phyloP scores from a whole-genome alignment of 768 basidiomycete species.

The Floccularia luteovirens region DNA sequence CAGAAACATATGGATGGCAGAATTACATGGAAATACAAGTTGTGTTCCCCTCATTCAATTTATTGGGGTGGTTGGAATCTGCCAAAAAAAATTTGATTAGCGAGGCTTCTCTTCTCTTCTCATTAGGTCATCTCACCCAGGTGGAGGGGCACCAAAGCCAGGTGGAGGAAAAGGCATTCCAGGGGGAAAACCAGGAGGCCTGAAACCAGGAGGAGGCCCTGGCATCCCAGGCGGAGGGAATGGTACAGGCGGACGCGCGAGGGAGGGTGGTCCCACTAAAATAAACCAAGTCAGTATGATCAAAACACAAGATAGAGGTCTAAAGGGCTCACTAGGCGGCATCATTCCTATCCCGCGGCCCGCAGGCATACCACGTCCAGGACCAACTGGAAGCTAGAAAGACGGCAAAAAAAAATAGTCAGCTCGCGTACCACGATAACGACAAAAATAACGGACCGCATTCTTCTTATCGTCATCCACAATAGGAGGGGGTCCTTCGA shows the following conservation, averaged over 20 bases:
- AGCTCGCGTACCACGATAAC: neutral
- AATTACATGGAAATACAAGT: conserved; percentile 7
- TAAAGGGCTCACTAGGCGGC: conserved; percentile 59
- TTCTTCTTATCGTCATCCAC: conserved; percentile 88
- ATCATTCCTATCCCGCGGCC: conserved; percentile 97
- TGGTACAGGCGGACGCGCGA: conserved; percentile 65
- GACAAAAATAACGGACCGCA: conserved; percentile 38
- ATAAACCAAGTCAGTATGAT: conserved; percentile 9
- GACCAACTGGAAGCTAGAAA: conserved; percentile 71
- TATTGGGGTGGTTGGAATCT: conserved; percentile 48
- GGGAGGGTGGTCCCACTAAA: conserved; percentile 51
- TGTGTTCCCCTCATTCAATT: too few relatives aligned
- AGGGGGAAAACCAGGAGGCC: conserved; percentile 77
- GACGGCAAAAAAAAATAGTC: neutral
- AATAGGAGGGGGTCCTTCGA: conserved; percentile 92
- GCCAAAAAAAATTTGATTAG: conserved; percentile 11
- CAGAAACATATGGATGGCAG: too few relatives aligned
- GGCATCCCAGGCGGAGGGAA: conserved; percentile 74
- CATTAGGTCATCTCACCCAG: conserved; percentile 50
- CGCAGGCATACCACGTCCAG: conserved; percentile 93
- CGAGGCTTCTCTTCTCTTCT: neutral
- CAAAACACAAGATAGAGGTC: conserved; percentile 4
- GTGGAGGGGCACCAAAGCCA: conserved; percentile 75
- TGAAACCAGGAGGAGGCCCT: conserved; percentile 80
- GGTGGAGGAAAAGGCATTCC: conserved; percentile 80